Base-by-base conservation (phyloP, 2,329 filamentous ascomycete genomes). In the Alternaria solani region DNA sequence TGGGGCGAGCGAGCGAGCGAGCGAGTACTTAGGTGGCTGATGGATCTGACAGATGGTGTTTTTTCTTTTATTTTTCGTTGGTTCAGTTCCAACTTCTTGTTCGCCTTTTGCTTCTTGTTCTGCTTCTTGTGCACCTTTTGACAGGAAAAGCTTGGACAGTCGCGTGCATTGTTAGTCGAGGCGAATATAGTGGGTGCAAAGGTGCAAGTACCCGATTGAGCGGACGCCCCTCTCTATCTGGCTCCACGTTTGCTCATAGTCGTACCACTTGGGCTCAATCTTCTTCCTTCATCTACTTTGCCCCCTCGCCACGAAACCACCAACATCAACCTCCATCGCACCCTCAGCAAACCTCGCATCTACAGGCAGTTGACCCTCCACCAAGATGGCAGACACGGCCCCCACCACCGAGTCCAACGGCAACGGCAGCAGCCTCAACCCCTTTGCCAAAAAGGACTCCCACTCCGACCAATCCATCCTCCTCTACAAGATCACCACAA, bases 401-500 rank as follows among this genome's bases (percentile, higher is more conserved):
- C 55, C 55, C 32, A 28, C 52, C 14, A 36, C n/a, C 46, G 46
- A 49, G 8, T 16, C 26, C 36, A 59, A 30, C 56, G 92, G 90
- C 43, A 91, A 89, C 42, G 54, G 62, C 53, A 38, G 54, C 57
- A 49, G 32, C 49, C 51, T 87, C 75, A 95, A 95, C 77, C 92
- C 92, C 28, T 95, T 95, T 80, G 82, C 86, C 61, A 88, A 85
- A 78, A 88, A 88, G 71, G 90, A 93, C 61, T 83, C 86, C 18
- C 89, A 92, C 74, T 84, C 84, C 62, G 78, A 81, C 30, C 81
- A 82, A 63, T 83, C 88, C 51, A 82, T 97, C 69, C 82, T 87
- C 66, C 83, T 87, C 36, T 95, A 95, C 85, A 93, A 92, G 79
- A 80, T 93, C 75, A 81, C 93, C 63, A 92, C 91, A 4, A 84